Percentiles rank a stretch among this genome's conserved stretches.
phyloP scores from a whole-genome alignment of 2,329 filamentous ascomycete species.

The Trichophyton benhamiae region DNA sequence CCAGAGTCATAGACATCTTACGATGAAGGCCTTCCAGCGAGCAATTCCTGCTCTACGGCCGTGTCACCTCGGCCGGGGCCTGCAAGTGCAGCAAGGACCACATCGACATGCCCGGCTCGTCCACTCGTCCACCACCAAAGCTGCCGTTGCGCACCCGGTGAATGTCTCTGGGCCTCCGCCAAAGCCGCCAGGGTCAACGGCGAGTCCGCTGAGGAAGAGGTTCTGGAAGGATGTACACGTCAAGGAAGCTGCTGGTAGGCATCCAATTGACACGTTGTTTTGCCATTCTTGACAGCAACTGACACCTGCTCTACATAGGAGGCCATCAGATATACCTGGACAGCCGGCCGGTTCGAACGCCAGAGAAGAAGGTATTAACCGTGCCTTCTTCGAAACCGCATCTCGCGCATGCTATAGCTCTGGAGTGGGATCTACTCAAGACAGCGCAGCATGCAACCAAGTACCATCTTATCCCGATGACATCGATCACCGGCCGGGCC shows the following conservation, averaged over 20 bases:
- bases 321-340: constrained; percentile 59
- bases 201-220: constrained; percentile 50
- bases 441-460: constrained; percentile 73
- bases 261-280: neutral
- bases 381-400: constrained; percentile 64
- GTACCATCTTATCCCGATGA: constrained; percentile 80
- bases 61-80: neutral
- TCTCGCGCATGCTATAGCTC: constrained; percentile 71
- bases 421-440: constrained; percentile 84
- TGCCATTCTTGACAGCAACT: neutral
- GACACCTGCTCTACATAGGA: neutral
- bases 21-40: neutral
- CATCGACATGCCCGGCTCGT: constrained; percentile 18
- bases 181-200: constrained; percentile 35
- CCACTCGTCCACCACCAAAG: constrained; percentile 26
- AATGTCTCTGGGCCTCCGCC: constrained; percentile 50
- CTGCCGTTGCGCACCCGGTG: constrained; percentile 45
- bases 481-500: constrained; percentile 70
- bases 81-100: neutral
- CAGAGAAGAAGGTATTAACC: constrained; percentile 57
- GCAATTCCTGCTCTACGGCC: neutral
- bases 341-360: constrained; percentile 63
- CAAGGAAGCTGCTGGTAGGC: constrained; percentile 50
- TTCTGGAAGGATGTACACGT: constrained; percentile 84
- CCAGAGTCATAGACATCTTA: neutral